A percentile compares a stretch with the other conserved stretches of the same genome.
These are phyloP conservation scores for Neurospora terricola DNA, from an alignment of 495 filamentous ascomycete species.

Conservation along the genomic window DNA sequence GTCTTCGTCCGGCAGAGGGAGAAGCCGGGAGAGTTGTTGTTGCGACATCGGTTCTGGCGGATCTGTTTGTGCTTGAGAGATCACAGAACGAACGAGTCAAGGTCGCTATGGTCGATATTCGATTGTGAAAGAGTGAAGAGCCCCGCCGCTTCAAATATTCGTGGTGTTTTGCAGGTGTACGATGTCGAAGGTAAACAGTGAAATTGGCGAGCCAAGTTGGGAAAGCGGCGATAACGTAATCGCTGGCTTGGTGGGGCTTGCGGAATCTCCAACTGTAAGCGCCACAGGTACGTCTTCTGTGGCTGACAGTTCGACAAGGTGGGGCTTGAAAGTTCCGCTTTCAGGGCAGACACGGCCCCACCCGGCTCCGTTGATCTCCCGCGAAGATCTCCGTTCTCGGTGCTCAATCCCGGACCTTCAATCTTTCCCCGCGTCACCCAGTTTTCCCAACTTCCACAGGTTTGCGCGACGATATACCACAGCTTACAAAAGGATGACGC, in stretches of 20 bases:
- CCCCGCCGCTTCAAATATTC: no score
- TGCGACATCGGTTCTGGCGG: slow-evolving; percentile 38
- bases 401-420: background rate
- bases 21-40: slow-evolving; percentile 61
- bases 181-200: background rate
- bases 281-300: background rate
- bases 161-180: background rate
- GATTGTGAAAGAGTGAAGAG: no score
- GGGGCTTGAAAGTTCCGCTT: background rate
- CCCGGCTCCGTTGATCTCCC: background rate
- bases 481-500: background rate
- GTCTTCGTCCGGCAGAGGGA: slow-evolving; percentile 76
- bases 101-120: background rate
- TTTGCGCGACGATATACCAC: background rate
- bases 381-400: background rate
- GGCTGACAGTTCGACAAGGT: background rate
- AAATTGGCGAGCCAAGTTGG: background rate
- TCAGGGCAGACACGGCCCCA: background rate
- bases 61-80: background rate
- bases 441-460: background rate
- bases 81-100: background rate
- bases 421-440: background rate
- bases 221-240: background rate
- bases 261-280: background rate
- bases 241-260: background rate